Base-by-base conservation (phyloP, 192 early-diverging fungal species). In the Cetraspora pellucida region DNA sequence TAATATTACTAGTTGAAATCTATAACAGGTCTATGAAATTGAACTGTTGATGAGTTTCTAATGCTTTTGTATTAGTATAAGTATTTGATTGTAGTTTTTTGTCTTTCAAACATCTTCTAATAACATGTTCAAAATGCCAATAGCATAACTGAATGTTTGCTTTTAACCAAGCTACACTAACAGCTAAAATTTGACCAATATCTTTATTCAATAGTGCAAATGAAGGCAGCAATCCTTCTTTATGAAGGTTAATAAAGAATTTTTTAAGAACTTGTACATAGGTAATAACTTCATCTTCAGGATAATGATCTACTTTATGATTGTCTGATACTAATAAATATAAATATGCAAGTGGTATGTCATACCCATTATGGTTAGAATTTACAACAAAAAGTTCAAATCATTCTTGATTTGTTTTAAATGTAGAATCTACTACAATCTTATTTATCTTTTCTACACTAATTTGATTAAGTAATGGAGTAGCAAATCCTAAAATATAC, bases 61-160 rank as follows among this genome's bases (percentile, higher is more conserved):
- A 30, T 59, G 17, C 55, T 45, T 71, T 58, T 16, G 13, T n/a
- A 57, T 43, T n/a, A 43, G 31, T 10, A 58, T 72, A 72, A 27
- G 10, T n/a, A 44, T 14, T 16, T 55, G 8, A 45, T 57, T 37
- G 55, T 43, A 1, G 57, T 7, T 58, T 72, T 23, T 72, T 72
- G 1, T 72, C 47, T 55, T 55, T 72, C n/a, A 55, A 27, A 43
- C 21, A 2, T 58, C 19, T 0, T n/a, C 21, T 16, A 58, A 72
- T 72, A 21, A 52, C 55, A 58, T 57, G 27, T n/a, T 72, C 55
- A 7, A 72, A 30, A 49, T 70, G 68, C 68, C 68, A 70, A n/a
- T 31, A 70, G 3, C 25, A 70, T 27, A 70, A 23, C 21, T 72
- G 71, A 27, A 72, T 23, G n/a, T 72, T 72, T 37, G 31, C 2